Evolutionary conservation across 2,329 filamentous ascomycete genomes (phyloP), one percentile per base, ranked within the genome.

Genomic region (Beauveria caledonica): DNA sequence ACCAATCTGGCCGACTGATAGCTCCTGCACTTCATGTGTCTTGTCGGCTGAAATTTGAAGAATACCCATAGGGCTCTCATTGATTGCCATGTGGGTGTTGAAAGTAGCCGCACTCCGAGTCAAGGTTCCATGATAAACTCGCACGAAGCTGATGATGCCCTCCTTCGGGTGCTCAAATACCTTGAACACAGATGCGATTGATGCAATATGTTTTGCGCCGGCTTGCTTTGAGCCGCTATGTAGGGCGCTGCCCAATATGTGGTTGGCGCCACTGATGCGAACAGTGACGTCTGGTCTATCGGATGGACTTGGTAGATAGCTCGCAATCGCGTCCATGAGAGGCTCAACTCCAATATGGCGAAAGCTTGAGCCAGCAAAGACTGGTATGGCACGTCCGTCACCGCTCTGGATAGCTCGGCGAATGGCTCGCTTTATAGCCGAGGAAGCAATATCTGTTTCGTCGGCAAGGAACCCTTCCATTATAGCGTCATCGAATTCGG

Each of bases 321-420:
- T 90, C 9, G 91, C 85, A 13, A 97, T 86, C 42, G 90, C 90
- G 71, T 97, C 92, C 58, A 97, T 82, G 23, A 99, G 78, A 29
- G 92, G 91, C 71, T 97, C 91, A 4, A 97, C 92, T 8, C 94
- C 94, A 63, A 97, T 90, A 65, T 97, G 96, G 46, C 89, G 86
- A 73, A 97, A 92, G 72, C 92, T 97, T 5, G 93, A 92, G 2
- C 93, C 93, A 0, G 90, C 90, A 73, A 96, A 95, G 0, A 97
- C 82, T 1, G 93, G 93, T 48, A 94, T 88, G 19, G 95, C 78
- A n/a, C 76, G 78, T 55, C 90, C 91, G 10, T 87, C 81, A 1
- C 86, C 84, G 51, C 80, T 78, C 6, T 86, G 78, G 6, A 96
- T 84, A 44, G 86, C 86, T 50, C 86, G 82, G 39, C 92, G 85